Evolutionary conservation across 2,329 filamentous ascomycete genomes (phyloP), one percentile per base, ranked within the genome.

Genomic region (Cercospora berteroae): DNA sequence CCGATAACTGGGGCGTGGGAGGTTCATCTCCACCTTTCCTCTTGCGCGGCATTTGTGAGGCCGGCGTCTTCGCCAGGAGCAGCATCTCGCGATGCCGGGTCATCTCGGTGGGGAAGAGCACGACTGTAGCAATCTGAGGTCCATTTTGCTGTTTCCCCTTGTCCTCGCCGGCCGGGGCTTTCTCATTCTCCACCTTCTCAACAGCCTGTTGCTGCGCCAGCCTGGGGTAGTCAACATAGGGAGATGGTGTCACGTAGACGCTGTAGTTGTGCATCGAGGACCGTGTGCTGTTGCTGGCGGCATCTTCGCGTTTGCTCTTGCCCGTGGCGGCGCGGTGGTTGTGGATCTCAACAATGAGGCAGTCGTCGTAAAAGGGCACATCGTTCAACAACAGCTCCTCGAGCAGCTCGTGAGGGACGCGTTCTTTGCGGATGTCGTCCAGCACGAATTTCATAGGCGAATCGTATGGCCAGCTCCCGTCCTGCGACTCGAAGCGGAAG

Each of bases 221-320:
- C 39, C 72, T 75, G 1, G 82, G 92, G 76, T 90, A 96, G 0
- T 92, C 89, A 0, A 88, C 91, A 77, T 90, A 93, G 0, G 94
- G 88, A 0, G 95, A 98, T 0, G 94, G 95, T 0, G 94, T 97
- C 58, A 98, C 85, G 74, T 93, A 95, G 68, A 89, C 89, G 75
- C 93, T 97, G 78, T 94, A 92, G 78, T 96, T 97, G 79, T 99
- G 94, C 55, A 99, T 90, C 0, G 94, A 97, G 70, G 92, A 94
- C 10, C 90, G 88, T 3, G 85, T 81, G 71, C 84, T 75, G 33
- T 73, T 88, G 1, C 87, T 83, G 27, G 82, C 82, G 61, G 81
- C 83, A 60, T 82, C 70, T 60, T 85, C 65, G 82, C 81, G 73
- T 62, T 71, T 73, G 52, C 77, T 75, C 64, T 79, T 73, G 83